Base-by-base conservation (phyloP, 2,329 filamentous ascomycete genomes). In the Colletotrichum aenigma region DNA sequence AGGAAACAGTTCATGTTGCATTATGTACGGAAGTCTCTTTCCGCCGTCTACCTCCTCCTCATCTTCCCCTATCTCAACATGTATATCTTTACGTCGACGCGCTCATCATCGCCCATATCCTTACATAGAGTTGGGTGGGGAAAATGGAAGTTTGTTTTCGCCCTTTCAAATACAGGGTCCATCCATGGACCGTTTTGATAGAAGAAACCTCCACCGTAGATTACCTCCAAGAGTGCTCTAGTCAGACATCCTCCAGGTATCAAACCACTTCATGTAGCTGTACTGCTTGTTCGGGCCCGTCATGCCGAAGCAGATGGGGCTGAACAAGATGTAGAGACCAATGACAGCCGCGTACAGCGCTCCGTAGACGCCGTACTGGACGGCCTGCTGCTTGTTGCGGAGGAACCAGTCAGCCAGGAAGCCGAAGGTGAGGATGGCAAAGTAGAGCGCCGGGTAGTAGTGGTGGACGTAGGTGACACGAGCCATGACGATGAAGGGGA, bases 381-480 rank as follows among this genome's bases (percentile, higher is more conserved):
- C 81, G 56, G 85, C 87, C 82, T 91, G 91, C 79, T 89, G 90
- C 78, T 95, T 88, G 80, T 91, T 93, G 78, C 93, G 90, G 62
- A 95, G 91, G 77, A 93, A 88, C 93, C 95, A 98, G 85, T 98
- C 96, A 71, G 94, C 87, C 79, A 96, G 91, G 90, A 99, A 99
- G 70, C 96, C 96, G 77, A 96, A 92, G 18, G 91, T 92, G 61
- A 99, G 88, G 78, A 99, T 98, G 80, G 97, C 96, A 84, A 98
- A 99, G 89, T 98, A 99, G 13, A 99, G 91, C 12, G 97, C 97
- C 13, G 97, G 97, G 85, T 98, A 99, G 89, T 99, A 99, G 88
- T 99, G 97, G 85, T 99, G 97, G 70, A 99, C 97, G 82, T 99
- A 99, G 18, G 97, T 99, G 76, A 99, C 97, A 89, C 97, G 95